These are phyloP conservation scores for Candida ficus DNA, from an alignment of 805 yeast genomes.

Conservation along the genomic window DNA sequence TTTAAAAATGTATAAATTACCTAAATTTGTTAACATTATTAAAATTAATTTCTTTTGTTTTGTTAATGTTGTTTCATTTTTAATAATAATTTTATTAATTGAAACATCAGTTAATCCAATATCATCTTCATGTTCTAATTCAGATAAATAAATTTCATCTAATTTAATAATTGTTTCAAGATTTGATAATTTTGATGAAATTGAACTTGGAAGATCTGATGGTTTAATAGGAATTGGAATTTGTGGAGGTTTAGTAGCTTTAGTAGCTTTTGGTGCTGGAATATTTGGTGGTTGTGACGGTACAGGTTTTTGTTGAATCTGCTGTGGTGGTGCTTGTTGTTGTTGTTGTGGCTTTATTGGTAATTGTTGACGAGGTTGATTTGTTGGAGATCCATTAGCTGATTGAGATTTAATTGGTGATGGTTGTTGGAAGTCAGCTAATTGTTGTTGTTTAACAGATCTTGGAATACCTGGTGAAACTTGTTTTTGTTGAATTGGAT, in stretches of 20 bases:
- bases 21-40: slow-evolving; percentile 29
- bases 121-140: slow-evolving; percentile 10
- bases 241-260: background rate
- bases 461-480: no score
- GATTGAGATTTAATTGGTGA: background rate
- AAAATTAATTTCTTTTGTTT: slow-evolving; percentile 23
- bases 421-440: background rate
- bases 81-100: slow-evolving; percentile 29
- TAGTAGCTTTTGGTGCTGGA: background rate
- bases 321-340: background rate
- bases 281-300: background rate
- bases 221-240: background rate
- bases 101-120: slow-evolving; percentile 24
- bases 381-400: background rate
- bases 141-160: slow-evolving; percentile 20
- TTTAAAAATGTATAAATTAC: slow-evolving; percentile 28
- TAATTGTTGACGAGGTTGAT: background rate
- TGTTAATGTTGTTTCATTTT: slow-evolving; percentile 18
- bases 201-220: slow-evolving; percentile 24
- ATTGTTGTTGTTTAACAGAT: background rate
- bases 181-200: slow-evolving; percentile 1
- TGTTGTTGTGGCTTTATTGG: background rate
- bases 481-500: background rate
- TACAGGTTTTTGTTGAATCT: background rate
- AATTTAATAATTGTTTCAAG: slow-evolving; percentile 22